These are phyloP conservation scores for Aspergillus hancockii DNA, from an alignment of 495 filamentous ascomycete species.

Conservation along the genomic window DNA sequence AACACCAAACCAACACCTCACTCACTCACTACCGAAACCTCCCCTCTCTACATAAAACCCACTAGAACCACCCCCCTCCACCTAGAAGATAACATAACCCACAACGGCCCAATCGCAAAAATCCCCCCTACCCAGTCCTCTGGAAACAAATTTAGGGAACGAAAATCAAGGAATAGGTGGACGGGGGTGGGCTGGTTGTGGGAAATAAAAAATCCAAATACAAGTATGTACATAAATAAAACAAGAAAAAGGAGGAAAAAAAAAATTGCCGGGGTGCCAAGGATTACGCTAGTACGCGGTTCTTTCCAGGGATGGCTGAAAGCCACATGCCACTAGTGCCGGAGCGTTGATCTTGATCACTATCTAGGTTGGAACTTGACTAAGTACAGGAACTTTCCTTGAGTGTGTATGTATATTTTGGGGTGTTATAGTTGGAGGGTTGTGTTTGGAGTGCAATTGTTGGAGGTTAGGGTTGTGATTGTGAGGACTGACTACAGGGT, in stretches of 20 bases:
- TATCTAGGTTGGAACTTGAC: neutral
- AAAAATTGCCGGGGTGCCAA: neutral
- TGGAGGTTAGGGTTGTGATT: too few relatives aligned
- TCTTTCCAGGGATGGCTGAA: neutral
- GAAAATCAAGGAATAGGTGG: neutral
- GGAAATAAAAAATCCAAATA: neutral
- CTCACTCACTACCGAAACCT: neutral
- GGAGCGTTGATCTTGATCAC: neutral
- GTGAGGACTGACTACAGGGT: too few relatives aligned
- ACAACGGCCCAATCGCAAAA: neutral
- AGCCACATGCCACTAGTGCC: slow-evolving; percentile 2
- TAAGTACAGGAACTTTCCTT: neutral
- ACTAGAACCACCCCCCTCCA: neutral
- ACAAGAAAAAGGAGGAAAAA: neutral
- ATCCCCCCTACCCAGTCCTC: neutral
- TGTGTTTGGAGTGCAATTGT: too few relatives aligned
- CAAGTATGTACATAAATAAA: neutral
- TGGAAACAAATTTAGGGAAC: neutral
- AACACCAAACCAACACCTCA: too few relatives aligned
- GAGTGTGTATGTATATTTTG: too few relatives aligned
- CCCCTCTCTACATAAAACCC: neutral
- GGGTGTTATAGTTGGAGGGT: too few relatives aligned
- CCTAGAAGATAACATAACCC: neutral
- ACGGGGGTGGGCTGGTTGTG: neutral
- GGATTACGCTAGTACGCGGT: neutral